Base-by-base conservation (phyloP, 768 basidiomycete species). In the Calocera cornea region DNA sequence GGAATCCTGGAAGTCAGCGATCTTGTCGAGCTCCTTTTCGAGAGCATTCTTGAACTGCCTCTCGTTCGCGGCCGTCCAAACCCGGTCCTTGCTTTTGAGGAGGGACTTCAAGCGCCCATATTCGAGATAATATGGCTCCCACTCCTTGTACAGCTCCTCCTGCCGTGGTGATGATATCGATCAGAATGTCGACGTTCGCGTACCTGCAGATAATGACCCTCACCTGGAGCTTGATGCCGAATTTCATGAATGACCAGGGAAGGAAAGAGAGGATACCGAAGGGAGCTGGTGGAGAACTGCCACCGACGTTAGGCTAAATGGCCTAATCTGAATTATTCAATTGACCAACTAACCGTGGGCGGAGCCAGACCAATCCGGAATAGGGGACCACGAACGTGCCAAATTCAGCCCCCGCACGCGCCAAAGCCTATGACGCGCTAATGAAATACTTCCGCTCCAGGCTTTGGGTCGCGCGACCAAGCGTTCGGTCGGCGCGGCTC, bases 41-140 rank as follows among this genome's bases (percentile, higher is more conserved):
- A 97, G 85, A 79, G 88, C 83, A 47, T 74, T 76, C 12, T 86
- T 87, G 74, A 98, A 98, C 41, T 89, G 86, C 36, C 80, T 79
- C 78, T 98, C 95, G 75, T 97, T 92, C 16, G 80, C 77, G 50
- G 84, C 83, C 34, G 80, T 83, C 95, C 95, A 97, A 50, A 76
- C 75, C 24, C 79, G 81, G 64, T 36, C 65, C 65, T 22, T 47
- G 69, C 74, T 69, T 47, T 87, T 89, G 81, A 97, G 97, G 71
- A 98, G 85, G 71, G 91, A 88, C 66, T 90, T 89, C 78, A 97
- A 97, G 49, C 97, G 81, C 8, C 82, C 80, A 72, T 89, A 97
- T 78, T 94, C 85, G 67, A 97, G 83, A 74, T 97, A 97, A 73
- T 87, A 89, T 1, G 88, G 88, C 22, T 86, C 83, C 94, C 94